phyloP scores from a whole-genome alignment of 148 eudicot species.

The Cornus kousa region DNA sequence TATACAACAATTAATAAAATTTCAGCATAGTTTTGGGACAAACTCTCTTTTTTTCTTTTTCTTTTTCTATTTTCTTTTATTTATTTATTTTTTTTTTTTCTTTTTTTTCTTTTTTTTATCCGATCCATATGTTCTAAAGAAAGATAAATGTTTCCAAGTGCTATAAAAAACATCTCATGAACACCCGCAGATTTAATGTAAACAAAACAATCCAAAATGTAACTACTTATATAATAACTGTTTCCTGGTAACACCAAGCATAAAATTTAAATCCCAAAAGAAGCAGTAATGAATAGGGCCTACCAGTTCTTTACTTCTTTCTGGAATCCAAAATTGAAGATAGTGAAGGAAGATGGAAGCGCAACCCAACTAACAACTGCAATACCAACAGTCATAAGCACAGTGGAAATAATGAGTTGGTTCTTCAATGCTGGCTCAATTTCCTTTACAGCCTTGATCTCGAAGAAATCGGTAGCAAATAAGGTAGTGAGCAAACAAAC shows the following conservation, averaged over 20 bases:
- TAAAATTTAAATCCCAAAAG: not conserved
- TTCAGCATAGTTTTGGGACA: not conserved
- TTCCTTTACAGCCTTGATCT: conserved; percentile 79
- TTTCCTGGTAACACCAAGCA: not conserved
- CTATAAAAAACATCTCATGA: not conserved
- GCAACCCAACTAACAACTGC: conserved; percentile 37
- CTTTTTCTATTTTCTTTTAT: too few relatives aligned
- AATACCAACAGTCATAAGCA: conserved; percentile 41
- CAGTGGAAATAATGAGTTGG: conserved; percentile 55
- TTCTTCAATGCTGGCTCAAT: conserved; percentile 82
- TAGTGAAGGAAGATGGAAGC: conserved; percentile 44
- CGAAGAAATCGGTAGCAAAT: conserved; percentile 90
- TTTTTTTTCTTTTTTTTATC: not conserved
- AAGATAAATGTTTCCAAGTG: not conserved
- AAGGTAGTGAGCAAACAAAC: conserved; percentile 87
- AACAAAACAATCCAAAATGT: not conserved
- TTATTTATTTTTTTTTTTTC: too few relatives aligned
- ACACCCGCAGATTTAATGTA: not conserved
- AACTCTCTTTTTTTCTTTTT: not conserved
- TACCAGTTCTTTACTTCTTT: conserved; percentile 44
- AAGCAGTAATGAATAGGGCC: not conserved
- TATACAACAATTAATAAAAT: not conserved
- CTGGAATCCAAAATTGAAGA: conserved; percentile 35
- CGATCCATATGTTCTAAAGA: not conserved
- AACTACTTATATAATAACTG: not conserved